Conservation (phyloP, 1,284 basidiomycete species). For the Boletus nobilissimus region DNA sequence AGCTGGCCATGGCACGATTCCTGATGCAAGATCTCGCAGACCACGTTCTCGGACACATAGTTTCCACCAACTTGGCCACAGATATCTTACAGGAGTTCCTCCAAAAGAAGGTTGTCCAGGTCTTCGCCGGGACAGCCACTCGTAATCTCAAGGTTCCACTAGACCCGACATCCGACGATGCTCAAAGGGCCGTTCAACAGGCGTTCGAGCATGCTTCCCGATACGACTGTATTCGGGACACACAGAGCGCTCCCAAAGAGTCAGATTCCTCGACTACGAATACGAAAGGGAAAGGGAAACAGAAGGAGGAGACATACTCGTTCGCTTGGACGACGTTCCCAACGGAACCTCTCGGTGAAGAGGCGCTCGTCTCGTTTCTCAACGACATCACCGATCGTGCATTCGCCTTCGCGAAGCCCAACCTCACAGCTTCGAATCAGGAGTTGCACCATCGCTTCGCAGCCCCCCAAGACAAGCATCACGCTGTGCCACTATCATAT, state of each 20-base stretch:
- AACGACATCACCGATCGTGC: too few species aligned
- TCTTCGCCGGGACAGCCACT: not conserved
- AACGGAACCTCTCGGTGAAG: not conserved
- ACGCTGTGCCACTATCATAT: too few species aligned
- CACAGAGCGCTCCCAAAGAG: not conserved
- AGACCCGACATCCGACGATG: not conserved
- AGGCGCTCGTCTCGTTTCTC: not conserved
- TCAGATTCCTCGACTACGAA: not conserved
- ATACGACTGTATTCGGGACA: not conserved
- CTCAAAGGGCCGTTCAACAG: not conserved
- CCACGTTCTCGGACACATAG: conserved; percentile 26
- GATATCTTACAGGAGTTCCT: conserved; percentile 11
- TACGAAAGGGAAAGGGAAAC: not conserved
- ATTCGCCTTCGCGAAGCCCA: too few species aligned
- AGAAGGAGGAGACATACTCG: not conserved
- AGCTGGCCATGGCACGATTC: conserved; percentile 21
- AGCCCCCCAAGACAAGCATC: too few species aligned
- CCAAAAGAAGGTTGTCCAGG: conserved; percentile 4
- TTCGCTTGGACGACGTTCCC: not conserved
- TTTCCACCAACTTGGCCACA: conserved; percentile 21
- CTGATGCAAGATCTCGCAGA: conserved; percentile 25
- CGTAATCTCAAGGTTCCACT: not conserved
- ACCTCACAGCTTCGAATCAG: too few species aligned
- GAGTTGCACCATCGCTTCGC: too few species aligned
- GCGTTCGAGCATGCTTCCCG: not conserved